Evolutionary conservation across 306 rosid genomes (phyloP), one percentile per base, ranked within the genome.

Genomic region (Gynostemma pentaphyllum): DNA sequence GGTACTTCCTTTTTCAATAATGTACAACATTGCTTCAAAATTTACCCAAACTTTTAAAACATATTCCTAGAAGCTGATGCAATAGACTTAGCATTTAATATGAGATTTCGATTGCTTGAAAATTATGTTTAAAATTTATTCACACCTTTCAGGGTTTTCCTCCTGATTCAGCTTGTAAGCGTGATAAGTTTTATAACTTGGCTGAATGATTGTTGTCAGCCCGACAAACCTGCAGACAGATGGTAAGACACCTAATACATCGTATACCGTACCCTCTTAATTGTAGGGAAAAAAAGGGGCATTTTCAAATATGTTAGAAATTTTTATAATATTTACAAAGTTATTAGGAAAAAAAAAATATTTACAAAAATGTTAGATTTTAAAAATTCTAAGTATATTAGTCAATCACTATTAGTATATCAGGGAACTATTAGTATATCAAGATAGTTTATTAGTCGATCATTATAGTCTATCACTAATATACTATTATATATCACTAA

Each of bases 151-250:
- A 94, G 99, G 84, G 95, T 94, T 57, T 94, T 94, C 77, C 99
- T 94, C 66, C 72, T 94, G 52, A 86, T 94, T 78, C 99, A 94
- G 76, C 79, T 94, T 29, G 79, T 89, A 69, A 94, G 99, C 79
- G 73, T 94, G 55, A 84, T 94, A 74, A 84, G 90, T 70, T 94
- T 94, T 82, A 80, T 94, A 57, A 88, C 73, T 12, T 94, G 99
- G 99, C 70, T 88, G 64, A 88, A 89, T 45, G 90, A 89, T 57
- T 68, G 78, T 41, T 86, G 78, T 69, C 72, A 18, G 44, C 72
- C 90, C 29, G 81, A 78, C 41, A 94, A 83, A 59, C 30, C 78
- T 73, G 80, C 82, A 46, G 87, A 80, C 69, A 88, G 94, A 86
- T 94, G 97, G 99, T 89, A 79, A 65, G 78, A 66, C 29, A 21